Evolutionary conservation across 345 rosid species (phyloP).

Genomic region (Arabis alpina): DNA sequence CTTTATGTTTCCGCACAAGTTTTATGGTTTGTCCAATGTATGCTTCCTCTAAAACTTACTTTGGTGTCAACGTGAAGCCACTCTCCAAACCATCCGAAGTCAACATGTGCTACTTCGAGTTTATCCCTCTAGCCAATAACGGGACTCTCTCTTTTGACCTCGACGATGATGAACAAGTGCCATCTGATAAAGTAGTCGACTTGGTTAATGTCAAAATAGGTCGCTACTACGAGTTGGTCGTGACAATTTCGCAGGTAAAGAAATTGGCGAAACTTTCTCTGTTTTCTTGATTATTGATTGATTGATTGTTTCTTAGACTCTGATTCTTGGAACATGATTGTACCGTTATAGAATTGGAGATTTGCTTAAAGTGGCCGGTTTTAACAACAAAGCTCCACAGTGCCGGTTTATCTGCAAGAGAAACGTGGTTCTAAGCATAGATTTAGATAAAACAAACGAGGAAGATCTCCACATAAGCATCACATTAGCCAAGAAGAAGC

Average conservation of each 20-base stretch:
- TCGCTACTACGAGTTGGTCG: slow-evolving; percentile 77
- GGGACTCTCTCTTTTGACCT: slow-evolving; percentile 50
- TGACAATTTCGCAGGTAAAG: slow-evolving; percentile 84
- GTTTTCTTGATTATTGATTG: no score
- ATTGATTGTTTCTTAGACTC: no score
- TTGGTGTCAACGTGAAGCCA: slow-evolving; percentile 89
- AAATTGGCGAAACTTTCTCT: no score
- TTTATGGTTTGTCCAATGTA: slow-evolving; percentile 93
- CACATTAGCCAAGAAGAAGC: slow-evolving; percentile 60
- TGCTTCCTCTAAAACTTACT: slow-evolving; percentile 91
- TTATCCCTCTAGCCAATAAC: slow-evolving; percentile 64
- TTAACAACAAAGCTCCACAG: slow-evolving; percentile 81
- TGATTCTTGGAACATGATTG: no score
- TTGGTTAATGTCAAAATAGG: slow-evolving; percentile 75
- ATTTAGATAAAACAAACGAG: slow-evolving; percentile 90
- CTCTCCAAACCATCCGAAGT: slow-evolving; percentile 76
- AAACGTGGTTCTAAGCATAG: slow-evolving; percentile 83
- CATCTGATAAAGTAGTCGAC: slow-evolving; percentile 51
- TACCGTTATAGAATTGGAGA: slow-evolving; percentile 86
- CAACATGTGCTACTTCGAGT: slow-evolving; percentile 92
- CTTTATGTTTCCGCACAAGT: no score
- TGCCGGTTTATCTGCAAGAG: slow-evolving; percentile 78
- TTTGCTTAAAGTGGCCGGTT: slow-evolving; percentile 79
- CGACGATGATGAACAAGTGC: slow-evolving; percentile 57
- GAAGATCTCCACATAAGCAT: slow-evolving; percentile 84